Conservation (phyloP, 257 asterid genomes). For the Knoxia roxburghii region DNA sequence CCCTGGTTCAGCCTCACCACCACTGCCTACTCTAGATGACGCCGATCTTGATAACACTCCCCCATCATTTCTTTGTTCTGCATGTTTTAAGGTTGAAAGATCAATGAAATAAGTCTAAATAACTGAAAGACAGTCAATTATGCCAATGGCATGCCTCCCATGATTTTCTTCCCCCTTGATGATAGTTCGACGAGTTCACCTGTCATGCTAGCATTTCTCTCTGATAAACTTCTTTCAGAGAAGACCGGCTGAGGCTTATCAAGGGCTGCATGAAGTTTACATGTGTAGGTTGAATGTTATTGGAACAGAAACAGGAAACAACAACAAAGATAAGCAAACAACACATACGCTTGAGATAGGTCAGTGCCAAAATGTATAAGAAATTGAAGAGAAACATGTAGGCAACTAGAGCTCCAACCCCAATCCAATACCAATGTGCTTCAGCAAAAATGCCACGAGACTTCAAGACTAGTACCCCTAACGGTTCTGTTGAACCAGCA, state of each 20-base stretch:
- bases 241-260: slow-evolving; percentile 55
- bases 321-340: slow-evolving; percentile 11
- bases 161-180: slow-evolving; percentile 11
- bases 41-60: slow-evolving; percentile 12
- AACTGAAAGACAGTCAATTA: not conserved
- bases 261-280: slow-evolving; percentile 47
- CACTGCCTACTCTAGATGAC: slow-evolving; percentile 1
- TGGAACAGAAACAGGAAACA: slow-evolving; percentile 3
- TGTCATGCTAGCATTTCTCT: slow-evolving; percentile 27
- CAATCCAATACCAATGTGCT: slow-evolving; percentile 46
- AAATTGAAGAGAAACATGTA: slow-evolving; percentile 27
- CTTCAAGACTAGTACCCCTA: slow-evolving; percentile 29
- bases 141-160: slow-evolving; percentile 7
- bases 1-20: slow-evolving; percentile 14
- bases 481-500: slow-evolving; percentile 20
- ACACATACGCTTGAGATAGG: slow-evolving; percentile 71
- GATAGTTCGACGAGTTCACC: slow-evolving; percentile 38
- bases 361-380: slow-evolving; percentile 29
- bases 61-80: slow-evolving; percentile 6
- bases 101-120: not conserved
- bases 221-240: slow-evolving; percentile 32
- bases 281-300: not conserved
- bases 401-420: slow-evolving; percentile 38
- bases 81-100: not conserved
- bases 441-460: slow-evolving; percentile 35